These are phyloP conservation scores for Scheffersomyces cryptocercus DNA, from an alignment of 1,139 yeast genomes.

Conservation along the genomic window DNA sequence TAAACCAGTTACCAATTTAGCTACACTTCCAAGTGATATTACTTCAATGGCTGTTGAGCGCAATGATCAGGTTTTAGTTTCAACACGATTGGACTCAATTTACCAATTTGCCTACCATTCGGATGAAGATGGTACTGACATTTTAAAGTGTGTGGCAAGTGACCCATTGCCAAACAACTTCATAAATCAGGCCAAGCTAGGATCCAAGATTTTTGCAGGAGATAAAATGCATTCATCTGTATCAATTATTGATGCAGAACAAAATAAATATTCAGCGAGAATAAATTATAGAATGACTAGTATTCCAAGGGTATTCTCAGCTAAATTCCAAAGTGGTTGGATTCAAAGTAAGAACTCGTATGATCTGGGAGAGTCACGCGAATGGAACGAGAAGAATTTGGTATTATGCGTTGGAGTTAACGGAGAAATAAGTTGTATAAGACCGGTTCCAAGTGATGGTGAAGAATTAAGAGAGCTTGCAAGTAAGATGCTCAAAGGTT, in stretches of 20 bases:
- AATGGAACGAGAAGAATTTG: conserved; percentile 2
- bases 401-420: conserved; percentile 47
- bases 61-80: conserved; percentile 20
- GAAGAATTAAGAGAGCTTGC: conserved; percentile 14
- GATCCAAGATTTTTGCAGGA: conserved; percentile 32
- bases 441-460: conserved; percentile 15
- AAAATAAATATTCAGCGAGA: conserved; percentile 6
- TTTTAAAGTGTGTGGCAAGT: conserved; percentile 19
- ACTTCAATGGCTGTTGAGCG: conserved; percentile 30
- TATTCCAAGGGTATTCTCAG: conserved; percentile 43
- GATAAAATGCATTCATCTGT: conserved; percentile 46
- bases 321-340: conserved; percentile 40
- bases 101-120: conserved; percentile 23
- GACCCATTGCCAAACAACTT: conserved; percentile 41
- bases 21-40: conserved; percentile 39
- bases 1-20: conserved; percentile 25
- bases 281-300: conserved; percentile 30
- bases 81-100: conserved; percentile 45
- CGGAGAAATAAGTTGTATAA: conserved; percentile 46
- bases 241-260: conserved; percentile 22
- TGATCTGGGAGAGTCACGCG: not conserved
- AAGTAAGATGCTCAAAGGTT: conserved; percentile 5
- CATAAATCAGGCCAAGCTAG: conserved; percentile 37
- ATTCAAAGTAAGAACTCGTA: conserved; percentile 5
- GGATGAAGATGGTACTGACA: conserved; percentile 9